Evolutionary conservation across 2,329 filamentous ascomycete species (phyloP).

Genomic region (Penicillium corylophilum): DNA sequence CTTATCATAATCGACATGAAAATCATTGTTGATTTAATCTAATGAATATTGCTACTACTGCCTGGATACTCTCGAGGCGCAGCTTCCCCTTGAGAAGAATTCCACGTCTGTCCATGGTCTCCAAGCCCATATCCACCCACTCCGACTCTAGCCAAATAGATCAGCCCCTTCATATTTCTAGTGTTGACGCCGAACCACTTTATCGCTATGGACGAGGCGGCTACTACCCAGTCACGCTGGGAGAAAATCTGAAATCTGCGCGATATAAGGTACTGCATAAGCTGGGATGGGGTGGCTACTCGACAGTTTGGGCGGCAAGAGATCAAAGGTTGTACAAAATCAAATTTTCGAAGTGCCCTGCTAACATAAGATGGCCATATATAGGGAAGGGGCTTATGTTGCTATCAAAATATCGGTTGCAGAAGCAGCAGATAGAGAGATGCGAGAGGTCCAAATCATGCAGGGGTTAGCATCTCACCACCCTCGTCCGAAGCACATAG

Average conservation of each 20-base stretch:
- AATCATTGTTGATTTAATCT: no score
- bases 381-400: conserved; percentile 21
- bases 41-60: no score
- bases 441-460: conserved; percentile 19
- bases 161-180: conserved; percentile 5
- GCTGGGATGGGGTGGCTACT: conserved; percentile 37
- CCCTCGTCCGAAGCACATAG: conserved; percentile 28
- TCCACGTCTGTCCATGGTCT: background rate
- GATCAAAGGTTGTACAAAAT: conserved; percentile 25
- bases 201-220: conserved; percentile 28
- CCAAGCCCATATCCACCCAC: conserved; percentile 4
- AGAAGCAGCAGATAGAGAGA: conserved; percentile 9
- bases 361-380: conserved; percentile 8
- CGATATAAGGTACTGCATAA: conserved; percentile 41
- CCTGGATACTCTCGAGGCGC: no score
- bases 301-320: conserved; percentile 39
- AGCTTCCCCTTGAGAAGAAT: conserved; percentile 1
- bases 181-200: conserved; percentile 22
- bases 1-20: no score
- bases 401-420: conserved; percentile 16
- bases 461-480: conserved; percentile 13
- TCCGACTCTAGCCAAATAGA: conserved; percentile 4
- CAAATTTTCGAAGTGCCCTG: background rate
- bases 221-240: conserved; percentile 36
- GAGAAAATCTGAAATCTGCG: conserved; percentile 26